Conservation (phyloP, 176 grass and related monocot genomes). For the Oryza nivara region DNA sequence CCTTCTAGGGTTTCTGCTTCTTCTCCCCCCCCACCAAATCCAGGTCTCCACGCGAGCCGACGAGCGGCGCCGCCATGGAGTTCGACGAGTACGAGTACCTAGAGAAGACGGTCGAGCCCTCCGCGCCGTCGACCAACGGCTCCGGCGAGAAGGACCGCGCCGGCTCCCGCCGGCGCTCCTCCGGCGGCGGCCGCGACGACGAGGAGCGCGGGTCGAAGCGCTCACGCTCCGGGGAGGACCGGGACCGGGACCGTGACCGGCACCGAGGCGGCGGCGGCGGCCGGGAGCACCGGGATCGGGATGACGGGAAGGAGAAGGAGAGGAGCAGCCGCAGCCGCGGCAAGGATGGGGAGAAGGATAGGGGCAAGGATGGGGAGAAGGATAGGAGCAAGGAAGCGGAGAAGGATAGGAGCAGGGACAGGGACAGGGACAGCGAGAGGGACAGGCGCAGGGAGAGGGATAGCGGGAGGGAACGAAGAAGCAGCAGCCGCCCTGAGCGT, state of each 20-base stretch:
- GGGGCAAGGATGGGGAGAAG: conserved; percentile 19
- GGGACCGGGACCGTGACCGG: conserved; percentile 40
- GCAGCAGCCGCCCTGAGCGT: conserved; percentile 59
- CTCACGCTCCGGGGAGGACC: background rate
- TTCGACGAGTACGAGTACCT: conserved; percentile 99
- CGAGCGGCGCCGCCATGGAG: conserved; percentile 53
- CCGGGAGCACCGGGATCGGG: conserved; percentile 60
- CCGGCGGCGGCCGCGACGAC: conserved; percentile 39
- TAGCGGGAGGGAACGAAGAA: conserved; percentile 66
- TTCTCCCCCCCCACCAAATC: background rate
- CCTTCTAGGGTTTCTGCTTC: conserved; percentile 46
- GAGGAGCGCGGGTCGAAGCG: conserved; percentile 69
- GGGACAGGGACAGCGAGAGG: conserved; percentile 47
- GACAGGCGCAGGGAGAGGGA: conserved; percentile 31
- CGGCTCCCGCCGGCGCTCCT: conserved; percentile 53
- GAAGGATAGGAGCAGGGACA: conserved; percentile 19
- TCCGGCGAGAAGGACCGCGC: conserved; percentile 70
- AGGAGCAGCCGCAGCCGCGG: conserved; percentile 53
- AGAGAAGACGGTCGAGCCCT: conserved; percentile 82
- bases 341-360: conserved; percentile 49
- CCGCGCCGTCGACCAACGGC: conserved; percentile 49
- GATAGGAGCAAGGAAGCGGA: too few species aligned
- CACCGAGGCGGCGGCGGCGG: conserved; percentile 48
- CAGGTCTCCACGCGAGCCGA: background rate
- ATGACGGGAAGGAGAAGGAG: conserved; percentile 61